Conservation (phyloP, 345 rosid genomes). For the Ceriops tagal region DNA sequence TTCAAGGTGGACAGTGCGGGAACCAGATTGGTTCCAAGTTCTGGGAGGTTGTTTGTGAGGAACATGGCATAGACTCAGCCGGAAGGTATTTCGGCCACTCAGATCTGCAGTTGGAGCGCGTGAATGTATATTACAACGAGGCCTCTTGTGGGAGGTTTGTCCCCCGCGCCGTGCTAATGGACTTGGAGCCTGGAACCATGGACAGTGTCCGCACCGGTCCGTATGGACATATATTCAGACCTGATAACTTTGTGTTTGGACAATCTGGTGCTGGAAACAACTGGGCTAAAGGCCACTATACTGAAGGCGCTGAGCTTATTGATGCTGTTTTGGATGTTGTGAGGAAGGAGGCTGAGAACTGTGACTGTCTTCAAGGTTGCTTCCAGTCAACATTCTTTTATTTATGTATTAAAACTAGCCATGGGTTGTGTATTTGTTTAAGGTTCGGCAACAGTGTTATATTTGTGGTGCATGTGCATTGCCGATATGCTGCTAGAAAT, state of each 20-base stretch:
- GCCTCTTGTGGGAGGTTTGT: conserved; percentile 27
- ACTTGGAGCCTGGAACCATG: conserved; percentile 32
- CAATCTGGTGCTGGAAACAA: conserved; percentile 32
- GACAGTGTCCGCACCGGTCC: conserved; percentile 32
- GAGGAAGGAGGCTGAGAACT: conserved; percentile 28
- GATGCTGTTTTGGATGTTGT: conserved; percentile 29
- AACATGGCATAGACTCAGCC: conserved; percentile 26
- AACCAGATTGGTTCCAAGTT: conserved; percentile 30
- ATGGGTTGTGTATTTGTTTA: neutral
- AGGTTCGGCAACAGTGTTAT: neutral
- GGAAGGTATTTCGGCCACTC: conserved; percentile 25
- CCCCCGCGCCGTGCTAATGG: conserved; percentile 30
- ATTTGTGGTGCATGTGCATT: too few species aligned
- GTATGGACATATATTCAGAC: conserved; percentile 26
- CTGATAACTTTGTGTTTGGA: conserved; percentile 30
- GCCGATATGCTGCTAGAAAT: too few species aligned
- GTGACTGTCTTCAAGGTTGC: conserved; percentile 30
- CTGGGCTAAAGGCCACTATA: conserved; percentile 30
- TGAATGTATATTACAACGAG: conserved; percentile 27
- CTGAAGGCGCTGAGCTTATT: conserved; percentile 29
- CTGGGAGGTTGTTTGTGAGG: conserved; percentile 30
- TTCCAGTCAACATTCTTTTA: neutral
- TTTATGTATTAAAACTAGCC: neutral
- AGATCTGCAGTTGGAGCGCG: conserved; percentile 25
- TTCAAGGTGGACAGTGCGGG: conserved; percentile 31